Evolutionary conservation across 176 grass and related monocot species (phyloP).

Genomic region (Stipa capillata): DNA sequence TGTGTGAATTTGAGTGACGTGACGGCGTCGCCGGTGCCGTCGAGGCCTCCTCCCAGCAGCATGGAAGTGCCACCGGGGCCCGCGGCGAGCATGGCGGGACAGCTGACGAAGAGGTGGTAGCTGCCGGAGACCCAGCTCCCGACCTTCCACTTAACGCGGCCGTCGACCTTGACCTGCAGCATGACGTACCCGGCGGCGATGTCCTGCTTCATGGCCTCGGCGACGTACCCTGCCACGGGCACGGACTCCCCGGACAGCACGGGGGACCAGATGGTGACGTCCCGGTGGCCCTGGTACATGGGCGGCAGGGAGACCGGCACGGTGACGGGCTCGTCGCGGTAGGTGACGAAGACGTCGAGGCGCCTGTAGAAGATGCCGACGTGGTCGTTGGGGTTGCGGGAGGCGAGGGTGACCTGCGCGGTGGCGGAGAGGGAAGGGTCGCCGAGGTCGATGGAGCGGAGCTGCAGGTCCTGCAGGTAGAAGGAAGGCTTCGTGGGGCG

Average conservation of each 20-base stretch:
- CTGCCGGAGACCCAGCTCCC: no score
- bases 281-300: constrained; percentile 39
- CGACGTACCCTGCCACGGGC: constrained; percentile 9
- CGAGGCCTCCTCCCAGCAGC: not conserved
- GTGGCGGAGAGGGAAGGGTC: constrained; percentile 39
- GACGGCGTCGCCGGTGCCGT: not conserved
- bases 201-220: constrained; percentile 35
- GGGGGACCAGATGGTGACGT: constrained; percentile 51
- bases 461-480: constrained; percentile 52
- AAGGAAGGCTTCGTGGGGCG: constrained; percentile 55
- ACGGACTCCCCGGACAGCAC: constrained; percentile 19
- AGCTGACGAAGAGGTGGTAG: constrained; percentile 74
- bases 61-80: not conserved
- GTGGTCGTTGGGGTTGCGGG: constrained; percentile 59
- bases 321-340: constrained; percentile 47
- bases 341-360: constrained; percentile 31
- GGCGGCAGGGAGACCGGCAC: constrained; percentile 32
- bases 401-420: constrained; percentile 52
- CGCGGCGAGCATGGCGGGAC: constrained; percentile 43
- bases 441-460: constrained; percentile 28
- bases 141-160: constrained; percentile 59
- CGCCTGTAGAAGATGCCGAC: constrained; percentile 45
- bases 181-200: constrained; percentile 14
- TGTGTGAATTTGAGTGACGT: constrained; percentile 37
- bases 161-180: constrained; percentile 33